Percentiles rank a stretch among this genome's conserved stretches.
Evolutionary conservation across 306 rosid species (phyloP).

Genomic region (Ormosia emarginata): DNA sequence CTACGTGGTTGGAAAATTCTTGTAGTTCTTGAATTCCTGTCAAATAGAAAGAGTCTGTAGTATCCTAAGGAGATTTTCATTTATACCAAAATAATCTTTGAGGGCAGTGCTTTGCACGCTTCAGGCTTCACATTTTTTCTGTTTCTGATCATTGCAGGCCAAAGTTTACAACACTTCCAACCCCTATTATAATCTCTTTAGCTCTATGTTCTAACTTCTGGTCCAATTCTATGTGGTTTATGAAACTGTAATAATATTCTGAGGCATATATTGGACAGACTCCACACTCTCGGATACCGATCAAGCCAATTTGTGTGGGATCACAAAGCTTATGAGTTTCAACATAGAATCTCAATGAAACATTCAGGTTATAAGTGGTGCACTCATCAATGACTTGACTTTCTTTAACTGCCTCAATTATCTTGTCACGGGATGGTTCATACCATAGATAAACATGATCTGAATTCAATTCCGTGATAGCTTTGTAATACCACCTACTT

Average conservation of each 20-base stretch:
- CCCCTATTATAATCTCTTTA: not conserved
- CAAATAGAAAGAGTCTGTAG: too few species aligned
- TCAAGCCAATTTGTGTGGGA: not conserved
- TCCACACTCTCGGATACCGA: conserved; percentile 8
- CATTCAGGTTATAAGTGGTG: not conserved
- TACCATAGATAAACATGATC: conserved; percentile 22
- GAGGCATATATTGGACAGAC: conserved; percentile 16
- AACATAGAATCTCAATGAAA: conserved; percentile 2
- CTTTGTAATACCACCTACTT: not conserved
- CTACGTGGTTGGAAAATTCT: too few species aligned
- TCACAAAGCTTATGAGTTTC: not conserved
- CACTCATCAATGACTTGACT: not conserved
- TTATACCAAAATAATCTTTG: too few species aligned
- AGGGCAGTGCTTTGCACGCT: too few species aligned
- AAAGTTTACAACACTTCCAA: too few species aligned
- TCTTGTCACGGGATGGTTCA: not conserved
- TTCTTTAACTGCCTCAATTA: not conserved
- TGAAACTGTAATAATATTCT: not conserved
- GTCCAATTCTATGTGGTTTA: not conserved
- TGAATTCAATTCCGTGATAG: not conserved
- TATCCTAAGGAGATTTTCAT: too few species aligned
- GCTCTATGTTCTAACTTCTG: not conserved
- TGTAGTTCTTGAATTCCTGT: too few species aligned
- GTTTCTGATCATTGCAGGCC: too few species aligned
- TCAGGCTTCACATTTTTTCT: too few species aligned